Base-by-base conservation (phyloP, 1,284 basidiomycete genomes). In the Thecaphora thlaspeos region DNA sequence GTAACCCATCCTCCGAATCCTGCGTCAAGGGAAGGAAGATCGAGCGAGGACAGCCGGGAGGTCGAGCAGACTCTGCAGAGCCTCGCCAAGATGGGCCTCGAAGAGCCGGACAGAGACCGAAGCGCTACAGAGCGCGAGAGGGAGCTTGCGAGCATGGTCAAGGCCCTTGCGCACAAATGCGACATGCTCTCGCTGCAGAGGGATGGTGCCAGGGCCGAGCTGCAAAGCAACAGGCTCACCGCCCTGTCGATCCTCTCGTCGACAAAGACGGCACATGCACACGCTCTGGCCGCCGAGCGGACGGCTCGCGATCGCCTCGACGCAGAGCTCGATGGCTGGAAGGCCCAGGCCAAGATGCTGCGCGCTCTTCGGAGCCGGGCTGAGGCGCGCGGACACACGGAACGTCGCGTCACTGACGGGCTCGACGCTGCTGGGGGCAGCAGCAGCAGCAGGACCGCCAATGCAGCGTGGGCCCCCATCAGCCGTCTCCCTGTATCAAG, bases 331-430 rank as follows among this genome's bases (percentile, higher is more conserved):
- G 63, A 68, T 5, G 74, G 73, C 11, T 70, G 65, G 54, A 69
- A 70, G 42, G 60, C 67, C 0, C 71, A 75, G 44, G 72, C 73
- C 40, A 61, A 64, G 43, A 76, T 71, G 71, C 71, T 76, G 41
- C 68, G 73, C 40, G 63, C 61, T 12, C 51, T 71, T 47, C 55
- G 75, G 24, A 65, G 55, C 32, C 65, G 69, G 7, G 70, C 71
- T 11, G 64, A 72, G 54, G 60, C 61, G 8, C 49, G 55, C 34
- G 41, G 51, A 9, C 51, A 68, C n/a, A 66, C 68, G 21, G 63
- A 70, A 17, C 50, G 59, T 19, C 55, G 52, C 23, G 21, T 55
- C 18, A 43, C 57, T 39, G 48, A 54, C 23, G 53, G 57, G 37
- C 46, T 57, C n/a, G 62, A 65, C 26, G 9, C 17, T n/a, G n/a